Evolutionary conservation across 2,329 filamentous ascomycete genomes (phyloP), one percentile per base, ranked within the genome.

Genomic region (Dryadomyces quercivorus): DNA sequence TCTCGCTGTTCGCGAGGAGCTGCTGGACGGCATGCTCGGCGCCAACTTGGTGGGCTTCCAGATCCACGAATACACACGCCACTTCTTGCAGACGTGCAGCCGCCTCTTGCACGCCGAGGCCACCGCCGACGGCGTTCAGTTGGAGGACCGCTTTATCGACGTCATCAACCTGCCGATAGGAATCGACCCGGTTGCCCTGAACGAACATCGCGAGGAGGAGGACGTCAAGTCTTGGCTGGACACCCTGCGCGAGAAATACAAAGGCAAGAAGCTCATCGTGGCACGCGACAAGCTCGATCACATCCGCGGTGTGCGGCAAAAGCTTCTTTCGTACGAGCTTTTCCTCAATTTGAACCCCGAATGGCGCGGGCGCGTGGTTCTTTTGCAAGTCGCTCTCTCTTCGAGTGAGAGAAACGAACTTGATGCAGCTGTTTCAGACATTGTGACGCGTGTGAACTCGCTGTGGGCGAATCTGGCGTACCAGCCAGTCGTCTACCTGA

Each of bases 51-150:
- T 97, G 58, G 91, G 88, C 1, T 97, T 97, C 70, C 92, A 97
- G 70, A 95, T 90, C 22, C 82, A 85, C 55, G 92, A 97, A 68
- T 97, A 97, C 64, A 86, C 87, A 5, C 83, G 92, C 15, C 93
- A 97, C 70, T 97, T 97, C 69, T 74, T 96, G 51, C 91, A 96
- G 69, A 97, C 92, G 0, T 96, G 92, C 75, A 95, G 89, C 66
- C 86, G 93, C 38, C 76, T 97, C 15, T 76, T 97, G 42, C 85
- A 81, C n/a, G 88, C 94, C 1, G 92, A 97, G 67, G 91, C 91
- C 1, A 92, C 87, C 0, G 84, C 84, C 1, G 86, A 95, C 45
- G 92, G 93, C 1, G 77, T 97, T 1, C 88, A 96, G 66, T 75
- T 97, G 9, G 92, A 96, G 59, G 88, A 95, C 62, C 86, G 90